Evolutionary conservation across 2,329 filamentous ascomycete genomes (phyloP).

Genomic region (Exophiala alcalophila): DNA sequence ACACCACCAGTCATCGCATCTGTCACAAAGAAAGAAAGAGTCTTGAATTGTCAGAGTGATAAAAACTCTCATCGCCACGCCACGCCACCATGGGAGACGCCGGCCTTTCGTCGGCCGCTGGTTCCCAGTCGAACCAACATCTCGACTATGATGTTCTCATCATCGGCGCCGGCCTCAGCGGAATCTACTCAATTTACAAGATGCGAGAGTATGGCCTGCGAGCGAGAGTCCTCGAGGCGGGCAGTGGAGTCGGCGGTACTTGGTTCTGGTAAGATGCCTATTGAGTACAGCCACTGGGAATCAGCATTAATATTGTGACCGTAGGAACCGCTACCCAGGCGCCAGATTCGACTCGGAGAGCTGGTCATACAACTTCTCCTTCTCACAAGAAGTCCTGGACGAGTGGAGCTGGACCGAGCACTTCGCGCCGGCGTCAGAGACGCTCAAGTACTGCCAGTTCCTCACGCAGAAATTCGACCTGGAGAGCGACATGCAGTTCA

Average conservation of each 20-base stretch:
- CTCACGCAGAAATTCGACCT: conserved; percentile 41
- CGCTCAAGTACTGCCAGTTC: conserved; percentile 42
- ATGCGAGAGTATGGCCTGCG: conserved; percentile 44
- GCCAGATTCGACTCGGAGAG: conserved; percentile 54
- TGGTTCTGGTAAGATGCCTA: conserved; percentile 28
- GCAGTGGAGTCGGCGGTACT: conserved; percentile 11
- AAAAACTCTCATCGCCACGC: too few relatives aligned
- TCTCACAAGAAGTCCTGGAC: conserved; percentile 36
- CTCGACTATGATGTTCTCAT: conserved; percentile 41
- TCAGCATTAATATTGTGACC: too few relatives aligned
- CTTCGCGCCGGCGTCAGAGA: conserved; percentile 41
- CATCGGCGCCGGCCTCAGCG: conserved; percentile 45
- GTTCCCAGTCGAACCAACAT: too few relatives aligned
- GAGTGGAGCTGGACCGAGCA: conserved; percentile 47
- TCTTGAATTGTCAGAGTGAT: too few relatives aligned
- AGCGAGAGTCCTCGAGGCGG: conserved; percentile 27
- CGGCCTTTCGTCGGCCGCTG: too few relatives aligned
- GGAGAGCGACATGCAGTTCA: conserved; percentile 36
- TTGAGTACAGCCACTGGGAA: conserved; percentile 31
- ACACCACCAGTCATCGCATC: too few relatives aligned
- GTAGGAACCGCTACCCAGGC: conserved; percentile 58
- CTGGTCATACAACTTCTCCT: conserved; percentile 53
- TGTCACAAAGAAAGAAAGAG: too few relatives aligned
- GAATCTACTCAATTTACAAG: conserved; percentile 42
- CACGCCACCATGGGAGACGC: too few relatives aligned